These are phyloP conservation scores for Clarireedia monteithiana DNA, from an alignment of 2,329 filamentous ascomycete species.

Conservation along the genomic window DNA sequence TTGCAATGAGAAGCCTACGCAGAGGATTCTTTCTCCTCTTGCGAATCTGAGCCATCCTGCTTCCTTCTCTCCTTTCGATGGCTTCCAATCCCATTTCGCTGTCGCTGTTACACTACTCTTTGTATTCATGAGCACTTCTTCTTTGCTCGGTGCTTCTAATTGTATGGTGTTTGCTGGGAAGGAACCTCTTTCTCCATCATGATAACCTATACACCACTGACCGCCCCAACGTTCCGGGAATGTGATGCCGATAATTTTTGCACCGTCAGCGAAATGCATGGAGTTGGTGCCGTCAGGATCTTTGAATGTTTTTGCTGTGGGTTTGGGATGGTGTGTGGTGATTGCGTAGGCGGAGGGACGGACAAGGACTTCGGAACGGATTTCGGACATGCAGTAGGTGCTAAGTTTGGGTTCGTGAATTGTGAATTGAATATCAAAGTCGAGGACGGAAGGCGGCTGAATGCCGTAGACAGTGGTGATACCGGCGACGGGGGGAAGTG, in stretches of 20 bases:
- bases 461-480: slow-evolving; percentile 23
- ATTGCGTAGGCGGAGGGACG: slow-evolving; percentile 21
- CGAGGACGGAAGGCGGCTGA: slow-evolving; percentile 18
- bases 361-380: slow-evolving; percentile 19
- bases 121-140: slow-evolving; percentile 23
- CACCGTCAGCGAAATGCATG: slow-evolving; percentile 26
- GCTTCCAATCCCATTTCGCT: slow-evolving; percentile 29
- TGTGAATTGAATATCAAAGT: slow-evolving; percentile 28
- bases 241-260: slow-evolving; percentile 26
- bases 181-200: slow-evolving; percentile 25
- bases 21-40: slow-evolving; percentile 25
- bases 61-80: slow-evolving; percentile 23
- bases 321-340: slow-evolving; percentile 22
- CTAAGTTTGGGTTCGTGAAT: slow-evolving; percentile 11
- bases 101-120: slow-evolving; percentile 20
- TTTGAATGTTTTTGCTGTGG: slow-evolving; percentile 8
- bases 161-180: slow-evolving; percentile 22
- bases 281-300: slow-evolving; percentile 24
- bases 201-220: slow-evolving; percentile 27
- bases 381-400: slow-evolving; percentile 19
- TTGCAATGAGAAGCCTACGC: slow-evolving; percentile 22
- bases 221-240: slow-evolving; percentile 25
- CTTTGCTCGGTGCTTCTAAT: slow-evolving; percentile 20
- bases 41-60: slow-evolving; percentile 25
- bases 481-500: slow-evolving; percentile 23